phyloP scores from a whole-genome alignment of 768 basidiomycete species.

The Mycena amicta region DNA sequence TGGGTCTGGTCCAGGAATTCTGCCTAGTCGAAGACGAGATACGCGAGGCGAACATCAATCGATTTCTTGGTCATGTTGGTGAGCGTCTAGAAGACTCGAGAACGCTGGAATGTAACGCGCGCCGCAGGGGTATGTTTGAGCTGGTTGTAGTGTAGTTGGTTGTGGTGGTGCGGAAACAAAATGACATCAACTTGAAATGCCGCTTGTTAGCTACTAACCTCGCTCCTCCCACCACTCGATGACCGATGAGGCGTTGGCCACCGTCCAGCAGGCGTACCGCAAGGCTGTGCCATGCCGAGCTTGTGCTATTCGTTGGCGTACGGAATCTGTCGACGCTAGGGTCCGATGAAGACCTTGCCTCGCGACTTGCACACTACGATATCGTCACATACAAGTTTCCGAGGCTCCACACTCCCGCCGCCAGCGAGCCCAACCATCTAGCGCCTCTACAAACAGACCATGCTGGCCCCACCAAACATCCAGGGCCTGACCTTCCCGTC shows the following conservation, averaged over 20 bases:
- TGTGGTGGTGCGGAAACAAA: constrained; percentile 24
- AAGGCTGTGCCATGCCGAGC: constrained; percentile 66
- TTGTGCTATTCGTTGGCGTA: constrained; percentile 74
- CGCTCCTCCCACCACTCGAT: too few relatives aligned
- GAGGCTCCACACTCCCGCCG: constrained; percentile 31
- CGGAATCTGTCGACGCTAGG: constrained; percentile 71
- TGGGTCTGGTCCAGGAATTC: constrained; percentile 51
- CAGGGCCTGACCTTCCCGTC: constrained; percentile 62
- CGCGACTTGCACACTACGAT: constrained; percentile 75
- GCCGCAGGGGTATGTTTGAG: constrained; percentile 17
- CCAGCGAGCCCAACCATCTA: constrained; percentile 30
- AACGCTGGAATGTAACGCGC: constrained; percentile 16
- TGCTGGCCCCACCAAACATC: constrained; percentile 33
- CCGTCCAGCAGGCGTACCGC: too few relatives aligned
- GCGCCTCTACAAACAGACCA: too few relatives aligned
- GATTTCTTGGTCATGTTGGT: constrained; percentile 64
- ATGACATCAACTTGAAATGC: too few relatives aligned
- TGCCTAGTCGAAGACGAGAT: constrained; percentile 45
- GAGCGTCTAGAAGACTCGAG: constrained; percentile 10
- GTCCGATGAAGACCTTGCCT: constrained; percentile 63
- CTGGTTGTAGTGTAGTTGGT: constrained; percentile 8
- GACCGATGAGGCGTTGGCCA: too few relatives aligned
- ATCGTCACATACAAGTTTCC: constrained; percentile 68
- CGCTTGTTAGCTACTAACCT: too few relatives aligned
- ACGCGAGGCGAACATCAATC: constrained; percentile 49